Base-by-base conservation (phyloP, 2,329 filamentous ascomycete genomes). In the Pseudogymnoascus sp. region DNA sequence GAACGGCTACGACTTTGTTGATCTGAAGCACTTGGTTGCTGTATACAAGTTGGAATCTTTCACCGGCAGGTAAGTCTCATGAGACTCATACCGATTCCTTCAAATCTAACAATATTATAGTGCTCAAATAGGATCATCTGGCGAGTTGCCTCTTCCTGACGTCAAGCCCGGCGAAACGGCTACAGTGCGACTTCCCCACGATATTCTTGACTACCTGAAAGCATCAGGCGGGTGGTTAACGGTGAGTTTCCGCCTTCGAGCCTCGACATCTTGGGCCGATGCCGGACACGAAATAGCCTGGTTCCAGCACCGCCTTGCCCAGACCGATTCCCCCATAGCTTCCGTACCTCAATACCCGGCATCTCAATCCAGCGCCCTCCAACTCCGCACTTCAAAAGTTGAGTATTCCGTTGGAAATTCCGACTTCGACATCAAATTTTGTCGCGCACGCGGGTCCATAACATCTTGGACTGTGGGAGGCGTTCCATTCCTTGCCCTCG, bases 231-330 rank as follows among this genome's bases (percentile, higher is more conserved):
- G 82, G 63, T 81, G 78, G 68, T 68, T 85, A 37, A 79, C 76
- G 1, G 68, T 84, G 31, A 75, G 74, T 1, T 74, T 85, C 63
- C 69, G 71, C 4, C 75, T 81, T 29, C 76, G 76, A 64, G 67
- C 76, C 62, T 68, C 76, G 4, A 77, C 78, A 0, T 66, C 73
- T 0, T 88, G 85, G 84, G 80, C 81, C 34, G 69, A 79, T 0
- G 69, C 75, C 1, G 78, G 80, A 0, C 81, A 86, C 65, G 82
- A 83, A 66, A 73, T 86, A 23, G 81, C 83, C 3, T 85, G 82
- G 79, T 75, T 57, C 51, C 51, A 57, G 51, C 51, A 57, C 11
- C 51, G 51, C 29, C 29, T 57, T 57, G 5, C 16, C n/a, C n/a
- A 57, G 29, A 21, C 26, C 51, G 29, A 34, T 18, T 34, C 16